phyloP scores from a whole-genome alignment of 148 eudicot species.

The Agrostemma githago region DNA sequence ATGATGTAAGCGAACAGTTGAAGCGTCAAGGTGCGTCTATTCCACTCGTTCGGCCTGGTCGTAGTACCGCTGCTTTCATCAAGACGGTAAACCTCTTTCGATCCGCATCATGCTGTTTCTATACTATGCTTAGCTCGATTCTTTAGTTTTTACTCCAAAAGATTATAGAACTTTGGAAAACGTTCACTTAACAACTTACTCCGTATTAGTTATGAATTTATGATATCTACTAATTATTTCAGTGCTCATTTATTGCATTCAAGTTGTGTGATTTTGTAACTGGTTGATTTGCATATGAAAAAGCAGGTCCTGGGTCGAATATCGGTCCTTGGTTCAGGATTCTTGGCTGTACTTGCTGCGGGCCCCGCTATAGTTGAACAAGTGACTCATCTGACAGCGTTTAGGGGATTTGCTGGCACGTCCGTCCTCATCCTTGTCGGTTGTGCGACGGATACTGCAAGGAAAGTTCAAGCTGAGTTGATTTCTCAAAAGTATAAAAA shows the following conservation, averaged over 20 bases:
- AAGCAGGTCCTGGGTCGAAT: conserved; percentile 80
- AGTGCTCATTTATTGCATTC: neutral
- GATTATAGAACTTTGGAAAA: neutral
- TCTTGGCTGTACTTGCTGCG: conserved; percentile 89
- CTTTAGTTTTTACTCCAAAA: neutral
- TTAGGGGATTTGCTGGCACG: conserved; percentile 91
- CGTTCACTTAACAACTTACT: neutral
- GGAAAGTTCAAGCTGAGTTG: conserved; percentile 93
- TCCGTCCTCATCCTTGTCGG: conserved; percentile 98
- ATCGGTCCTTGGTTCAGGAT: conserved; percentile 87
- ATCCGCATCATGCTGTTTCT: neutral
- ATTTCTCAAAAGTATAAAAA: conserved; percentile 95
- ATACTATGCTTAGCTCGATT: neutral
- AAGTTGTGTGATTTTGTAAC: neutral
- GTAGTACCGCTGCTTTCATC: conserved; percentile 74
- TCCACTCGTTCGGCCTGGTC: conserved; percentile 97
- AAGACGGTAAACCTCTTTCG: conserved; percentile 57
- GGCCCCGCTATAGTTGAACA: conserved; percentile 92
- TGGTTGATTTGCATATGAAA: neutral
- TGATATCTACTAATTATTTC: neutral
- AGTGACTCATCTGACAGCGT: conserved; percentile 83
- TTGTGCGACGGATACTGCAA: conserved; percentile 95
- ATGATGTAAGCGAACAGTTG: conserved; percentile 93
- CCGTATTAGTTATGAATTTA: too few relatives aligned
- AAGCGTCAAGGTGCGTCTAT: conserved; percentile 99